Evolutionary conservation across 805 yeast species (phyloP), one percentile per base, ranked within the genome.

Genomic region (Saccharomyces kudriavzevii): DNA sequence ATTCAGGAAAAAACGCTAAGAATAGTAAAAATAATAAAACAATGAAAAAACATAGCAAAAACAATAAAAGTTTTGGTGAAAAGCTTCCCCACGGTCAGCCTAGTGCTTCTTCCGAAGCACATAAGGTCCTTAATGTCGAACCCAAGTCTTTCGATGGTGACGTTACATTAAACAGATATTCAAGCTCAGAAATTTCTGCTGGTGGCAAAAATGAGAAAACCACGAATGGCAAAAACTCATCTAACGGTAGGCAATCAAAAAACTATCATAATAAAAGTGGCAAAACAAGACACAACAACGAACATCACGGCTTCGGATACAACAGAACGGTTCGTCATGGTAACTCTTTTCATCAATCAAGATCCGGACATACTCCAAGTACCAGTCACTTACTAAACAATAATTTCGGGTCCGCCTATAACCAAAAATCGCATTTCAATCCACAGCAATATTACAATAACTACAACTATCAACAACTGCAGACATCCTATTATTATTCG

Each of bases 11-110:
- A 9, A 17, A 35, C 4, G 10, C 11, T 17, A 35, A 17, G 17
- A 35, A 20, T 17, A 8, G 6, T 20, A 35, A 35, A 47, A 53
- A 20, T 27, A 48, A 20, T 27, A 35, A 6, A 35, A 35, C n/a
- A 9, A 35, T 17, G 43, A 35, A 35, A 35, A 17, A 35, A 13
- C 43, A 52, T 29, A 47, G 53, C 24, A 47, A 48, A 48, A 24
- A 52, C 50, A 48, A 49, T 52, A 49, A 31, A 20, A 35, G 29
- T 27, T 11, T 26, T 10, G 30, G 10, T 45, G 40, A 49, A 50
- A 50, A 45, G 49, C 58, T 48, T 17, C 24, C 28, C 30, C 53
- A 20, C 56, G 48, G 47, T 58, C 52, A 20, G 55, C 51, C 48
- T 54, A 54, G 31, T 17, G 8, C 22, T 35, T 4, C 11, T 5